A percentile compares a stretch with the other conserved stretches of the same genome.
Evolutionary conservation across 306 rosid species (phyloP).

Genomic region (Luffa acutangula): DNA sequence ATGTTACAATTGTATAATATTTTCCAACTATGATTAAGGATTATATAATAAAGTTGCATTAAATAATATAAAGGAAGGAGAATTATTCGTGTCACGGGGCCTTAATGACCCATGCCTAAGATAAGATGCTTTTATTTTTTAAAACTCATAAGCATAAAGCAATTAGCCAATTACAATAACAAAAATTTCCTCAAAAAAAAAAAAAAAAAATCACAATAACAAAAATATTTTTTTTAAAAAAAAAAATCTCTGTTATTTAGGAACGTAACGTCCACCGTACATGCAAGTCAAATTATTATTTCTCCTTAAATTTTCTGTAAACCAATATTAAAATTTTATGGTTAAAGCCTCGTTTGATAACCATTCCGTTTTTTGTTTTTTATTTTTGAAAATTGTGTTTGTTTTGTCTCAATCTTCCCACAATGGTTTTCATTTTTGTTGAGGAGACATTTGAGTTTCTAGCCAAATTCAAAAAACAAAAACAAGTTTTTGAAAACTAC

Average conservation of each 20-base stretch:
- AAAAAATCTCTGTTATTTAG: neutral
- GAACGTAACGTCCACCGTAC: neutral
- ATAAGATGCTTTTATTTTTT: neutral
- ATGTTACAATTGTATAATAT: neutral
- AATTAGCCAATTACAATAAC: too few species aligned
- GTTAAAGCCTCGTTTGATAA: too few species aligned
- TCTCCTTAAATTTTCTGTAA: neutral
- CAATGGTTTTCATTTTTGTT: too few species aligned
- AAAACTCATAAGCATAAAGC: neutral
- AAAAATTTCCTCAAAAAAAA: too few species aligned
- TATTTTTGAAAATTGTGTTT: too few species aligned
- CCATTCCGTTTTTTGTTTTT: too few species aligned
- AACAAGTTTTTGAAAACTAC: too few species aligned
- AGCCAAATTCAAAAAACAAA: too few species aligned
- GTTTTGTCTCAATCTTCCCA: too few species aligned
- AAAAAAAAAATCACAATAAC: too few species aligned
- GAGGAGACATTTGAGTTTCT: too few species aligned
- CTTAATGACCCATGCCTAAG: neutral
- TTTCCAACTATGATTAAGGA: neutral
- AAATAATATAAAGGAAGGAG: neutral
- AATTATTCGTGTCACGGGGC: neutral
- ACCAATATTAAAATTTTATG: neutral
- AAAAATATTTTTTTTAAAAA: too few species aligned
- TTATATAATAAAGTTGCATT: neutral
- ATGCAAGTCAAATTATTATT: neutral